Conservation (phyloP, 2,329 filamentous ascomycete species). For the Xylaria sp. region DNA sequence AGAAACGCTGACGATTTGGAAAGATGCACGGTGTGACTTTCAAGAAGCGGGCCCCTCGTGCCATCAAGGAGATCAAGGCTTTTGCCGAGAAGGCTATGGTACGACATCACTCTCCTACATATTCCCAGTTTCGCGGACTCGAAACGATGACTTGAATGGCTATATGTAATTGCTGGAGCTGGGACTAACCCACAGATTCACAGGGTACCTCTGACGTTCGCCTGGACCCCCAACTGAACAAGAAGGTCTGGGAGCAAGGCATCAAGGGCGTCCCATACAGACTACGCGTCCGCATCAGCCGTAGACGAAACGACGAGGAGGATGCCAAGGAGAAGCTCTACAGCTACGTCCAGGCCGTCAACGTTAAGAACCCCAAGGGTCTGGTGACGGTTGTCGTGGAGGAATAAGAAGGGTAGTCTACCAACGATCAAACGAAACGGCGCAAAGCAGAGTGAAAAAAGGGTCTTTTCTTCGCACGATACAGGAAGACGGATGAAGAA, state of each 20-base stretch:
- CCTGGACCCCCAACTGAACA: slow-evolving; percentile 98
- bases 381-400: slow-evolving; percentile 90
- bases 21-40: slow-evolving; percentile 97
- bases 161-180: neutral
- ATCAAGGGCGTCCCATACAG: slow-evolving; percentile 99
- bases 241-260: slow-evolving; percentile 99
- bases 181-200: slow-evolving; percentile 42
- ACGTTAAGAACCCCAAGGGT: slow-evolving; percentile 99
- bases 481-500: slow-evolving; percentile 37
- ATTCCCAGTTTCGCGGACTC: neutral
- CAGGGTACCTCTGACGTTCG: slow-evolving; percentile 98
- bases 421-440: slow-evolving; percentile 35
- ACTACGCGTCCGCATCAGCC: slow-evolving; percentile 96
- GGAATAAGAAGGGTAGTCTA: slow-evolving; percentile 62
- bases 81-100: slow-evolving; percentile 97
- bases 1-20: slow-evolving; percentile 50
- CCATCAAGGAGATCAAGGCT: slow-evolving; percentile 99
- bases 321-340: slow-evolving; percentile 99
- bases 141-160: neutral
- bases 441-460: slow-evolving; percentile 45
- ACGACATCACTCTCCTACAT: slow-evolving; percentile 57
- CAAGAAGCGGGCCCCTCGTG: slow-evolving; percentile 99
- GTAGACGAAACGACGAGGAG: slow-evolving; percentile 99
- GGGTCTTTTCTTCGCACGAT: slow-evolving; percentile 38
- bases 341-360: slow-evolving; percentile 99